Evolutionary conservation across 495 filamentous ascomycete species (phyloP).

Genomic region (Gamarada debralockiae): DNA sequence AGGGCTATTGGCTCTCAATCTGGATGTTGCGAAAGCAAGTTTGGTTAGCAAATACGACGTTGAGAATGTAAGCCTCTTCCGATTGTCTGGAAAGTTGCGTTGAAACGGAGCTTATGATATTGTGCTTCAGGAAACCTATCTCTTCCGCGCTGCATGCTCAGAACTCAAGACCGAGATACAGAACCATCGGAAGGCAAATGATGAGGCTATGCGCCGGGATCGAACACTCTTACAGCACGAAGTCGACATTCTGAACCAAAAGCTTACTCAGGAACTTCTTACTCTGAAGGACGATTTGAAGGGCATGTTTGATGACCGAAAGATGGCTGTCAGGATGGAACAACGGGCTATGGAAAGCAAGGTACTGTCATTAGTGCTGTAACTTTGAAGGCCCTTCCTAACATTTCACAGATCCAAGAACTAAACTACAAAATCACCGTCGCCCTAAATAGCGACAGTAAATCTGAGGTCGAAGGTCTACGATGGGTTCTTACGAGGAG

Average conservation of each 20-base stretch:
- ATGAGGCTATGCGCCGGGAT: constrained; percentile 72
- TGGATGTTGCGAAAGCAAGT: constrained; percentile 70
- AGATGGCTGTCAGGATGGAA: constrained; percentile 84
- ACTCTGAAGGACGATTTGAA: constrained; percentile 85
- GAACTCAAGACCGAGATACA: constrained; percentile 83
- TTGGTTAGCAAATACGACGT: constrained; percentile 53
- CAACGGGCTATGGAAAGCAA: constrained; percentile 75
- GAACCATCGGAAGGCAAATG: constrained; percentile 52
- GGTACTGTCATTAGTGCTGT: constrained; percentile 35
- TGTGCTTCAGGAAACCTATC: constrained; percentile 64
- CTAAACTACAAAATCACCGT: constrained; percentile 93
- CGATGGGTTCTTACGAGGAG: constrained; percentile 87
- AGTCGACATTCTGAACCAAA: constrained; percentile 84
- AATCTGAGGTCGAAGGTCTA: constrained; percentile 85
- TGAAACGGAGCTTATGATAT: neutral
- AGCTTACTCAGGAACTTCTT: constrained; percentile 72
- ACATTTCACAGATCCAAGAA: constrained; percentile 67
- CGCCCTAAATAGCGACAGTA: constrained; percentile 75
- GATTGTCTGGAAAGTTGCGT: neutral
- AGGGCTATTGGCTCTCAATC: constrained; percentile 67
- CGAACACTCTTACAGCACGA: constrained; percentile 85
- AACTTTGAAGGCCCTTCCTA: constrained; percentile 9
- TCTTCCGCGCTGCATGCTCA: constrained; percentile 91
- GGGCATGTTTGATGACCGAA: constrained; percentile 93
- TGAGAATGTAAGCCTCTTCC: constrained; percentile 28